Percentiles rank a stretch among this genome's conserved stretches.
Evolutionary conservation across 805 yeast species (phyloP).

Genomic region (Metschnikowia colocasiae): DNA sequence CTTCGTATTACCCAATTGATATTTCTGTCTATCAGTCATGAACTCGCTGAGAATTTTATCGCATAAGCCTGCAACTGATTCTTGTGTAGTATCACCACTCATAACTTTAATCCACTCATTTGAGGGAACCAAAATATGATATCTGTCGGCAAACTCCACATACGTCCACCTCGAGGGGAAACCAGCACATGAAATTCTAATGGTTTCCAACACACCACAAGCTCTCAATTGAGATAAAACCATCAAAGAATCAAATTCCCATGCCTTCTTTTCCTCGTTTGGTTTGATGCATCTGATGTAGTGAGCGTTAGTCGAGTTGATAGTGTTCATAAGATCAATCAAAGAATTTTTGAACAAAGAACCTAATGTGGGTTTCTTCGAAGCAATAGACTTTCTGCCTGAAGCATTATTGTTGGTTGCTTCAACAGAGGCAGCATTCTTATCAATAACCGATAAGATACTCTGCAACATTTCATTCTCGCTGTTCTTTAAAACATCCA

Average conservation of each 20-base stretch:
- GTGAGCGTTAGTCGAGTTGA: constrained; percentile 92
- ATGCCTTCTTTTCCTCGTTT: constrained; percentile 87
- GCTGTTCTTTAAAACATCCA: constrained; percentile 74
- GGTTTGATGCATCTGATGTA: constrained; percentile 97
- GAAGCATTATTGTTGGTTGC: constrained; percentile 32
- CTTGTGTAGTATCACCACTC: constrained; percentile 47
- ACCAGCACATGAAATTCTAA: constrained; percentile 95
- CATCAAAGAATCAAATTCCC: constrained; percentile 95
- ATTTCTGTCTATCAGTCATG: constrained; percentile 63
- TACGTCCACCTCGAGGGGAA: constrained; percentile 96
- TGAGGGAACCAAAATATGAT: constrained; percentile 77
- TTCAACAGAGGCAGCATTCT: constrained; percentile 49
- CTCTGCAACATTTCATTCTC: constrained; percentile 61
- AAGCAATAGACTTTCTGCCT: constrained; percentile 40
- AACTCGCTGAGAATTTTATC: constrained; percentile 60
- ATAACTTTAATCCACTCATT: constrained; percentile 61
- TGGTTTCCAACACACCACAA: constrained; percentile 97
- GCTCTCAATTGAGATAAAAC: constrained; percentile 93
- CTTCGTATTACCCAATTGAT: constrained; percentile 89
- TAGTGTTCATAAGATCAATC: constrained; percentile 89
- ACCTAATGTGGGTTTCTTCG: constrained; percentile 88
- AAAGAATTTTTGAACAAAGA: constrained; percentile 89
- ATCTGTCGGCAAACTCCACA: constrained; percentile 86
- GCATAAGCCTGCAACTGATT: constrained; percentile 62
- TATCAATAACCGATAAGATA: constrained; percentile 63